Conservation (phyloP, 1,139 yeast genomes). For the Kurtzmaniella quercitrusa region DNA sequence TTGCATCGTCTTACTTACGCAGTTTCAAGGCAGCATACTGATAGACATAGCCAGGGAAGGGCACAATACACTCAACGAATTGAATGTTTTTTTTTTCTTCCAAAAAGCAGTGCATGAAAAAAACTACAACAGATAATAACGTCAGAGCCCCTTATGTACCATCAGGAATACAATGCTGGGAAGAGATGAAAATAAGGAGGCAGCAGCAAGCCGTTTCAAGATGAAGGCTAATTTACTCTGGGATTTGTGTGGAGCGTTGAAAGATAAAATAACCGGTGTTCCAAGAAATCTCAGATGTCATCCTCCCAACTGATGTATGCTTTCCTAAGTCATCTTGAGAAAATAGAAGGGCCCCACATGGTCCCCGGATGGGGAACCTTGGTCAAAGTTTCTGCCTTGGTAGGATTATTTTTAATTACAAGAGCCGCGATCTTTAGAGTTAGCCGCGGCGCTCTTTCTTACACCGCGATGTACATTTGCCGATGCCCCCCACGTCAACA, state of each 20-base stretch:
- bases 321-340: too few relatives aligned
- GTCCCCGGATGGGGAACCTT: not conserved
- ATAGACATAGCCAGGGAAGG: not conserved
- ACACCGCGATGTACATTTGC: not conserved
- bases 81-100: not conserved
- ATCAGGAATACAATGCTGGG: not conserved
- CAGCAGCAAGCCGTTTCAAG: not conserved
- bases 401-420: not conserved
- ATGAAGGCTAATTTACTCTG: not conserved
- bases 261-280: too few relatives aligned
- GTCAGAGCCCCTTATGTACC: not conserved
- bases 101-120: not conserved
- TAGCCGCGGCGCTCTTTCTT: not conserved
- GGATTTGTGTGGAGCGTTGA: too few relatives aligned
- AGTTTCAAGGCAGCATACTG: not conserved
- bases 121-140: not conserved
- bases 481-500: not conserved
- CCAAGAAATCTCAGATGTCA: too few relatives aligned
- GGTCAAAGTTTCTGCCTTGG: not conserved
- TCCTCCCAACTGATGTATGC: too few relatives aligned
- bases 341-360: too few relatives aligned
- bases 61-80: not conserved
- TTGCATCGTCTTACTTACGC: not conserved
- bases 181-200: not conserved
- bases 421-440: not conserved